Percentiles rank a stretch among this genome's conserved stretches.
Conservation (phyloP, 202 grass and related monocot species). For the Tripidium arundinaceum region DNA sequence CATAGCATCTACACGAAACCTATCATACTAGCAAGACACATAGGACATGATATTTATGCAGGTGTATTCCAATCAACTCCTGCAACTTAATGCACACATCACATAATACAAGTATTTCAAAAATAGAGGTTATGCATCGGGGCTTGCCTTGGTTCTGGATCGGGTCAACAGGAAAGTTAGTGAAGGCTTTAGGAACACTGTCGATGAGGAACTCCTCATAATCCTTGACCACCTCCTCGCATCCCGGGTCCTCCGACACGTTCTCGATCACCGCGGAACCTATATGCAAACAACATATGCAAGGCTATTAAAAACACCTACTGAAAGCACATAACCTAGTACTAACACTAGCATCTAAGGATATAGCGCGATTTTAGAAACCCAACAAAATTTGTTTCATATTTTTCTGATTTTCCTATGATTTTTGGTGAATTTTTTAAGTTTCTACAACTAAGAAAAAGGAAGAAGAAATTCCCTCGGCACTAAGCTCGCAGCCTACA, state of each 20-base stretch:
- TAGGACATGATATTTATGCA: not conserved
- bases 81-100: not conserved
- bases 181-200: not conserved
- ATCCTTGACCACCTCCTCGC: not conserved
- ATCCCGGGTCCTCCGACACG: fast-evolving
- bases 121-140: not conserved
- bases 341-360: no score
- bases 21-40: not conserved
- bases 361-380: no score
- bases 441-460: no score
- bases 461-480: no score
- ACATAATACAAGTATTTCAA: fast-evolving
- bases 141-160: not conserved
- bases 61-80: not conserved
- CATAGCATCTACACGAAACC: not conserved
- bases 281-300: no score
- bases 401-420: no score
- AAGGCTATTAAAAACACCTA: no score
- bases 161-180: not conserved
- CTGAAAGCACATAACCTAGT: no score
- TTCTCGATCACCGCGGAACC: not conserved
- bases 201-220: not conserved
- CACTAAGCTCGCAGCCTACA: no score
- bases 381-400: no score
- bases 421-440: no score